A percentile compares a stretch with the other conserved stretches of the same genome.
Conservation (phyloP, 371 early-diverging fungal genomes). For the Amoeboaphelidium protococcarum region DNA sequence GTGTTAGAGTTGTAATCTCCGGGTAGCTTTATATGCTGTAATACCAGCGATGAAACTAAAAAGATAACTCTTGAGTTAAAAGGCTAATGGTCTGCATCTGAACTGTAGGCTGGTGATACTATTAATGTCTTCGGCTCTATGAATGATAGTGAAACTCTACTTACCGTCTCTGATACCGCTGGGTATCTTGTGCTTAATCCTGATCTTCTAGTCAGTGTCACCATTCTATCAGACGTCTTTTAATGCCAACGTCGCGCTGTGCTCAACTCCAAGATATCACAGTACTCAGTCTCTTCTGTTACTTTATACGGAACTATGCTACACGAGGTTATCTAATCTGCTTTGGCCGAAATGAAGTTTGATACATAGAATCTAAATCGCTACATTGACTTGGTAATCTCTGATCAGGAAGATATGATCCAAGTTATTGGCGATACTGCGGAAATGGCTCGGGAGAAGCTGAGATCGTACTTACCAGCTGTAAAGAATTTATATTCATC, state of each 20-base stretch:
- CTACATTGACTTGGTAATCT: slow-evolving; percentile 16
- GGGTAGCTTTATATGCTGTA: too few species aligned
- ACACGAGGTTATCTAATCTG: slow-evolving; percentile 47
- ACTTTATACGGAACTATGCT: slow-evolving; percentile 47
- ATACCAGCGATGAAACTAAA: too few species aligned
- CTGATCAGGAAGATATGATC: slow-evolving; percentile 25
- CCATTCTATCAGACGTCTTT: slow-evolving; percentile 40
- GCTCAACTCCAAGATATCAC: slow-evolving; percentile 27
- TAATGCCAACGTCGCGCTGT: slow-evolving; percentile 44
- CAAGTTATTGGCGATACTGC: slow-evolving; percentile 33
- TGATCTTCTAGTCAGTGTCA: slow-evolving; percentile 44
- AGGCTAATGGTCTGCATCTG: background rate
- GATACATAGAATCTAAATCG: slow-evolving; percentile 14
- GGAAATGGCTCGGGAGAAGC: slow-evolving; percentile 12
- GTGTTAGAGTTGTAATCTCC: too few species aligned
- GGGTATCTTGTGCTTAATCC: slow-evolving; percentile 42
- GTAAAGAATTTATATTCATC: too few species aligned
- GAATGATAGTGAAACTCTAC: slow-evolving; percentile 1
- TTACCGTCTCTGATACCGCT: slow-evolving; percentile 23
- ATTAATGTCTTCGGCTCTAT: slow-evolving; percentile 18
- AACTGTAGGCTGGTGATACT: slow-evolving; percentile 12
- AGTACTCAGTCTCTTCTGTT: slow-evolving; percentile 21
- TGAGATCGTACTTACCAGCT: slow-evolving; percentile 15
- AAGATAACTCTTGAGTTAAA: background rate
- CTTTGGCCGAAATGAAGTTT: slow-evolving; percentile 25